Percentiles rank a stretch among this genome's conserved stretches.
Evolutionary conservation across 371 early-diverging fungal species (phyloP).

Genomic region (Mycotypha africana): DNA sequence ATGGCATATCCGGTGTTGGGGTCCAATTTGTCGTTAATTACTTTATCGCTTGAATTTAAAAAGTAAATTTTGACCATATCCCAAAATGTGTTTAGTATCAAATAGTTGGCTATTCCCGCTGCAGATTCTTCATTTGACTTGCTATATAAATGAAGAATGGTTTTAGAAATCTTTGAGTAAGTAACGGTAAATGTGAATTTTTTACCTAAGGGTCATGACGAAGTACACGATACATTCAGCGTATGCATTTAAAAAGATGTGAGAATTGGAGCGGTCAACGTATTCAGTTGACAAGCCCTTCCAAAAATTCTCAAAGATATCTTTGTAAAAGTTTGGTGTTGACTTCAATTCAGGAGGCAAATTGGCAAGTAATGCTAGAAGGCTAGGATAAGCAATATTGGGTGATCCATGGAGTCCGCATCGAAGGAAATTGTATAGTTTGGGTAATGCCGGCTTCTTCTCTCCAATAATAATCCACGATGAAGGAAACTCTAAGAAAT

Average conservation of each 20-base stretch:
- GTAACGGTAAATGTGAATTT: background rate
- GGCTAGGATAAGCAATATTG: conserved; percentile 60
- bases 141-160: conserved; percentile 2
- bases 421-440: conserved; percentile 62
- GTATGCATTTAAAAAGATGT: conserved; percentile 57
- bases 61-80: conserved; percentile 14
- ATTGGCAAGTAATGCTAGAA: conserved; percentile 60
- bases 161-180: background rate
- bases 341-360: conserved; percentile 47
- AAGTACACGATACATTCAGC: conserved; percentile 55
- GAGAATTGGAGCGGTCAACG: conserved; percentile 49
- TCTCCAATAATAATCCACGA: conserved; percentile 59
- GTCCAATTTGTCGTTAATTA: conserved; percentile 20
- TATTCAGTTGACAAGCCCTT: conserved; percentile 45
- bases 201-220: conserved; percentile 42
- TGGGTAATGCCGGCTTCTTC: conserved; percentile 62
- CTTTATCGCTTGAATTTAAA: conserved; percentile 9
- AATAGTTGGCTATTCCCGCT: background rate
- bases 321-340: conserved; percentile 45
- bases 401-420: conserved; percentile 62
- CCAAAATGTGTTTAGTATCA: conserved; percentile 17
- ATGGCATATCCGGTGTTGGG: conserved; percentile 12
- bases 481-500: conserved; percentile 46
- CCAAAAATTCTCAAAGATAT: conserved; percentile 69
- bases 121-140: conserved; percentile 9